Conservation (phyloP, 83 land plant genomes). For the Thuja plicata region DNA sequence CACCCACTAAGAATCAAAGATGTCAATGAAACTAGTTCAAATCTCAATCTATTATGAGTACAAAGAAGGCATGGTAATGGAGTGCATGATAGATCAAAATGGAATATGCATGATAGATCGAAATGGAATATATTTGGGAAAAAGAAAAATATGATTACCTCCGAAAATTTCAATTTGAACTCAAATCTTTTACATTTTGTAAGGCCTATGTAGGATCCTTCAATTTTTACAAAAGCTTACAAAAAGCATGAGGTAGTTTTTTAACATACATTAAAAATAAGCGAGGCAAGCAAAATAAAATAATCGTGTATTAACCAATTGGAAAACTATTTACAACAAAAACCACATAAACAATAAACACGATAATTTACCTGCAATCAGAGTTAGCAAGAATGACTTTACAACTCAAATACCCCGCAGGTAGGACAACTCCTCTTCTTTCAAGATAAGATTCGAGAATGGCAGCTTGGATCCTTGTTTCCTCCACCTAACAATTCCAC, state of each 20-base stretch:
- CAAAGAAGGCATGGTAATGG: neutral
- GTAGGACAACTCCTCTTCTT: constrained; percentile 53
- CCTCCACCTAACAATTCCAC: constrained; percentile 33
- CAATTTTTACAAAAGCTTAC: neutral
- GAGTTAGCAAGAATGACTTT: constrained; percentile 63
- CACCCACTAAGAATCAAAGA: neutral
- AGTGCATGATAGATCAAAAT: neutral
- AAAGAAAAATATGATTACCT: neutral
- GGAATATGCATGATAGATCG: neutral
- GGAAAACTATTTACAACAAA: neutral
- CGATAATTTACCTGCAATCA: constrained; percentile 36
- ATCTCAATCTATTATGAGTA: neutral
- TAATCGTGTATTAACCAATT: neutral
- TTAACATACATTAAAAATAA: neutral
- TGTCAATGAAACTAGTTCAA: neutral
- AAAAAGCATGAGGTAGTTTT: neutral
- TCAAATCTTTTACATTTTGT: neutral
- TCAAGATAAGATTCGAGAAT: constrained; percentile 60
- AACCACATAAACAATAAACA: neutral
- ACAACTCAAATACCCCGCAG: constrained; percentile 47
- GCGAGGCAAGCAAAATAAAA: neutral
- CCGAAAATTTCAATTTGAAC: neutral
- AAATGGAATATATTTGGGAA: neutral
- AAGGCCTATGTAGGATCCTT: neutral
- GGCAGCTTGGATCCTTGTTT: constrained; percentile 28